phyloP scores from a whole-genome alignment of 768 basidiomycete species.

The Rhizopogon vulgaris region DNA sequence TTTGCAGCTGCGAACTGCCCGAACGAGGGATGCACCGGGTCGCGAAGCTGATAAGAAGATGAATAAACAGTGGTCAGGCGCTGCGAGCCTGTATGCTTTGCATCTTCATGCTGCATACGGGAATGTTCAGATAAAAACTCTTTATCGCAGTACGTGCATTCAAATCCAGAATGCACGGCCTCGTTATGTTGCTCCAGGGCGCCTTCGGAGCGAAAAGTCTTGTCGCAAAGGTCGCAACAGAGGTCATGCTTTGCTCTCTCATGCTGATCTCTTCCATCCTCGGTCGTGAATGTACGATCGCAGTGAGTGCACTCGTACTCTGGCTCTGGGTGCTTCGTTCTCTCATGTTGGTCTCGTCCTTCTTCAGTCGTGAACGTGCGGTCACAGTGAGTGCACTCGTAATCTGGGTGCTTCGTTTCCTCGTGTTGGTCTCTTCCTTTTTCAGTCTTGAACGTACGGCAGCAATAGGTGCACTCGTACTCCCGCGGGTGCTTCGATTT shows the following conservation, averaged over 20 bases:
- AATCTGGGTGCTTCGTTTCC: not conserved
- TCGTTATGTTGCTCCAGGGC: constrained; percentile 7
- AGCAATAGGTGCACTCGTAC: constrained; percentile 10
- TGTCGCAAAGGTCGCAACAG: constrained; percentile 1
- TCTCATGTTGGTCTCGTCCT: constrained; percentile 8
- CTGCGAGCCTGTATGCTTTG: not conserved
- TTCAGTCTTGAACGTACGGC: constrained; percentile 4
- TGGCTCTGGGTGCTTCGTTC: not conserved
- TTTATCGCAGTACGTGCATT: constrained; percentile 2
- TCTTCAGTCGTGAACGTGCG: constrained; percentile 1
- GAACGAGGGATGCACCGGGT: too few relatives aligned
- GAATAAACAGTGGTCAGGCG: not conserved
- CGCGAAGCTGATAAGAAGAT: not conserved
- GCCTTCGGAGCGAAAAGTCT: constrained; percentile 2
- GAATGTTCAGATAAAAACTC: not conserved
- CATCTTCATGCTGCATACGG: not conserved
- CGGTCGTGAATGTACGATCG: constrained; percentile 2
- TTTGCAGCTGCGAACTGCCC: too few relatives aligned
- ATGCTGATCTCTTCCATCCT: constrained; percentile 7
- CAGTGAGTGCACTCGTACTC: constrained; percentile 11
- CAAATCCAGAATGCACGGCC: constrained; percentile 4
- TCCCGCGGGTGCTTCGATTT: not conserved
- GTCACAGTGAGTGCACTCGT: constrained; percentile 12
- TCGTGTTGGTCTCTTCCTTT: constrained; percentile 8
- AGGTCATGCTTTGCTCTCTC: constrained; percentile 6